Conservation (phyloP, 306 rosid genomes). For the Hylodesmum podocarpum region DNA sequence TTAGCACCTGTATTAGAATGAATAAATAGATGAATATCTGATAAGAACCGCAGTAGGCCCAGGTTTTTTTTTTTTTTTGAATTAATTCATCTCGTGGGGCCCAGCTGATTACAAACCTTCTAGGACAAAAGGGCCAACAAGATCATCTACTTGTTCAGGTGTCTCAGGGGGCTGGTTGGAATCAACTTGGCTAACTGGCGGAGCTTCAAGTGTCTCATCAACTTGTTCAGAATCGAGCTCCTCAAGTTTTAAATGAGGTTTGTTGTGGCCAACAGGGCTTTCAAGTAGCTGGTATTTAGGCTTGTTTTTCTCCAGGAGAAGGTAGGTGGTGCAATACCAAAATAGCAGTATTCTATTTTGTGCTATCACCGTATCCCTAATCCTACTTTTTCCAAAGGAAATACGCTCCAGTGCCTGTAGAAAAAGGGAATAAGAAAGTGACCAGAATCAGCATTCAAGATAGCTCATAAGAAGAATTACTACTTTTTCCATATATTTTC, state of each 20-base stretch:
- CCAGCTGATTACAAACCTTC: slow-evolving; percentile 89
- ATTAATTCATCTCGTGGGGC: too few species aligned
- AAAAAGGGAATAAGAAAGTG: slow-evolving; percentile 6
- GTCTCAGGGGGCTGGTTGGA: slow-evolving; percentile 45
- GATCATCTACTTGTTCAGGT: slow-evolving; percentile 58
- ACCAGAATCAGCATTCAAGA: slow-evolving; percentile 24
- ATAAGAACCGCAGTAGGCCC: slow-evolving; percentile 63
- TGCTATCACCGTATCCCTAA: slow-evolving; percentile 71
- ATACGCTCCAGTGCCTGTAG: slow-evolving; percentile 83
- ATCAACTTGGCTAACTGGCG: slow-evolving; percentile 41
- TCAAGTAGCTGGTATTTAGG: slow-evolving; percentile 83
- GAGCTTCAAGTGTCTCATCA: slow-evolving; percentile 47
- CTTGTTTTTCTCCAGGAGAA: slow-evolving; percentile 84
- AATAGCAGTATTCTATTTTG: slow-evolving; percentile 83
- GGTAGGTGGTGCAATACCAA: slow-evolving; percentile 81
- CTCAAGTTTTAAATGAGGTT: slow-evolving; percentile 39
- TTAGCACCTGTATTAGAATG: slow-evolving; percentile 82
- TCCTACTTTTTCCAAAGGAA: slow-evolving; percentile 63
- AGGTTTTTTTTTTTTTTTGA: too few species aligned
- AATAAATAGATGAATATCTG: slow-evolving; percentile 62
- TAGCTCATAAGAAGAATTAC: neutral
- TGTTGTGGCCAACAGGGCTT: slow-evolving; percentile 41
- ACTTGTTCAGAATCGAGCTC: slow-evolving; percentile 36
- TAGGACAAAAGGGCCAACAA: slow-evolving; percentile 68
- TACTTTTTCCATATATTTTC: neutral